Evolutionary conservation across 176 grass and related monocot genomes (phyloP).

Genomic region (Cenchrus americanus): DNA sequence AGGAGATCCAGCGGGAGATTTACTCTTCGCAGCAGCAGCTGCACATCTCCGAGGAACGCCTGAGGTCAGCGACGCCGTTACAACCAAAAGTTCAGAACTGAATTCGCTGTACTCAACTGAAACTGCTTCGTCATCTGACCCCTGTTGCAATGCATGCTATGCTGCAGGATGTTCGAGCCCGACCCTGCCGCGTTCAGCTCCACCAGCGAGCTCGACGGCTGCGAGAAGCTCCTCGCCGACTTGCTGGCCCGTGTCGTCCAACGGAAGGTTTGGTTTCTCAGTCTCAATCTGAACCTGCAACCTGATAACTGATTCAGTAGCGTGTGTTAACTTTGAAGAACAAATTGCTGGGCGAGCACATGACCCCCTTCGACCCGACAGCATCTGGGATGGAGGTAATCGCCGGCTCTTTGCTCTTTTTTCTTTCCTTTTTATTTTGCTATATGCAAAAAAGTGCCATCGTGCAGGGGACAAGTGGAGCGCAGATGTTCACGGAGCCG

Average conservation of each 20-base stretch:
- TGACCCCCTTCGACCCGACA: constrained; percentile 33
- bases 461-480: constrained; percentile 19
- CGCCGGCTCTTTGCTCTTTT: neutral
- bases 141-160: neutral
- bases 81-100: neutral
- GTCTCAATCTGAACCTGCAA: neutral
- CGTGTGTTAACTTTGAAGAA: constrained; percentile 18
- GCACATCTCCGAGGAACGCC: constrained; percentile 50
- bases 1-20: constrained; percentile 73
- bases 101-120: neutral
- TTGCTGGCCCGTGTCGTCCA: constrained; percentile 49
- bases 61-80: constrained; percentile 37
- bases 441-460: neutral
- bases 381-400: constrained; percentile 23
- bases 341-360: constrained; percentile 40
- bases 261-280: constrained; percentile 41
- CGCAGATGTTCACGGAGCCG: constrained; percentile 30
- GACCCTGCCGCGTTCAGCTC: constrained; percentile 45
- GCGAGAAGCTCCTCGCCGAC: constrained; percentile 61
- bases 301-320: neutral
- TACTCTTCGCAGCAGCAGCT: constrained; percentile 53
- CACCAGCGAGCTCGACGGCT: constrained; percentile 43
- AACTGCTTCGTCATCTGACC: neutral
- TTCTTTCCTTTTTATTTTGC: neutral
- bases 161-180: constrained; percentile 49